Base-by-base conservation (phyloP, 306 rosid genomes). In the Ochetophila trinervis region DNA sequence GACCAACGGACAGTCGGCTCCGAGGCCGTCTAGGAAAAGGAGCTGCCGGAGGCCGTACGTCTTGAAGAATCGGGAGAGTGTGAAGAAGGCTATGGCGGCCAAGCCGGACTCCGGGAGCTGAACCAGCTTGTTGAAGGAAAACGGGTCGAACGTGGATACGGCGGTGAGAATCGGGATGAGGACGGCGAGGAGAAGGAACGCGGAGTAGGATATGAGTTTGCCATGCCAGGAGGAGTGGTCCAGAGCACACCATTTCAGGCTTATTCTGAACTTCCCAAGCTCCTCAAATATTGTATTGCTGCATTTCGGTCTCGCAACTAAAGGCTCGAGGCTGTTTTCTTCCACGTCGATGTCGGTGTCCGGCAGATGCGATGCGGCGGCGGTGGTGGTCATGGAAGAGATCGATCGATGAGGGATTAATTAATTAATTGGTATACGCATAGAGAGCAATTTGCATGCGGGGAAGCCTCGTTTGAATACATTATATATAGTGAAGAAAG, bases 231-330 rank as follows among this genome's bases (percentile, higher is more conserved):
- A 67, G 55, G 98, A 82, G 80, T 89, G 98, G 30, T 89, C 97
- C 0, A 93, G 89, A 11, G 95, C 94, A 59, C 88, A 89, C 94
- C 98, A 93, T 63, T 78, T 84, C 10, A 93, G 91, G 77, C 89
- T 76, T 20, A 81, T 68, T 4, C 87, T 77, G 58, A 87, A 87
- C 66, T 80, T 77, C 69, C 69, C 60, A 0, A 93, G 87, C 42
- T 89, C 97, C 32, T 93, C 94, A 16, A 14, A 73, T 62, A 62
- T 76, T 4, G 76, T 62, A 62, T 76, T 4, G 76, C 21, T 2
- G 85, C n/a, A 80, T 44, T 85, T 85, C 37, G 92, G 80, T 77
- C 87, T 74, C n/a, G n/a, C n/a, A n/a, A n/a, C n/a, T n/a, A n/a
- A n/a, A n/a, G n/a, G n/a, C n/a, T n/a, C n/a, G n/a, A n/a, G n/a